These are phyloP conservation scores for Trichoderma aggressivum DNA, from an alignment of 2,329 filamentous ascomycete genomes.

Conservation along the genomic window DNA sequence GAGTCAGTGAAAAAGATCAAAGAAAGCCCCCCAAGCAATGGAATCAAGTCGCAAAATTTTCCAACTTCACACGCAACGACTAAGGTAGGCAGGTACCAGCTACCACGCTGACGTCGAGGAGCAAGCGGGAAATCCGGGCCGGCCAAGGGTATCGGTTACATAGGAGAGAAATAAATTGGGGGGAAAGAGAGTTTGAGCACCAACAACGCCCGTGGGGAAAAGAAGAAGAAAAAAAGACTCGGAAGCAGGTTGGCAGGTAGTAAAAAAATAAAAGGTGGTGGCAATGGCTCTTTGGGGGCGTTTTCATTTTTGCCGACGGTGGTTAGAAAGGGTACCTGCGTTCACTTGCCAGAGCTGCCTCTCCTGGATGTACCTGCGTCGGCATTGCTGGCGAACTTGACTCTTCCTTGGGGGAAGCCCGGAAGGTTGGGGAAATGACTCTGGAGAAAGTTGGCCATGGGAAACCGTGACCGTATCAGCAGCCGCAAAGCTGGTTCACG, in stretches of 20 bases:
- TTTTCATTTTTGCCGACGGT: slow-evolving; percentile 2
- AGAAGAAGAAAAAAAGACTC: not conserved
- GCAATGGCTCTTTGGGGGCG: not conserved
- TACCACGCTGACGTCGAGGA: not conserved
- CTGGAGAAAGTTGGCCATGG: not conserved
- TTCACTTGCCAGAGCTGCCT: not conserved
- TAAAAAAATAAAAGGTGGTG: not conserved
- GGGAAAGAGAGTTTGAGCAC: not conserved
- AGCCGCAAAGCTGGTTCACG: not conserved
- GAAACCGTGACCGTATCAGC: not conserved
- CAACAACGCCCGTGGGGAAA: not conserved
- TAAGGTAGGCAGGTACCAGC: not conserved
- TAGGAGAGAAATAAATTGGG: not conserved
- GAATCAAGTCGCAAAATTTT: slow-evolving; percentile 1
- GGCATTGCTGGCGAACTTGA: not conserved
- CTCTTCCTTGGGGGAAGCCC: not conserved
- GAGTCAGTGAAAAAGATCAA: not conserved
- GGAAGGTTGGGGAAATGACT: not conserved
- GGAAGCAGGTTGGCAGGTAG: not conserved
- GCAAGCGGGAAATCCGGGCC: not conserved
- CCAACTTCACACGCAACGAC: not conserved
- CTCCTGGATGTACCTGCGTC: not conserved
- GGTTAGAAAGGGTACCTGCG: not conserved
- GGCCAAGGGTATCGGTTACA: not conserved
- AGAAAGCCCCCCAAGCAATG: not conserved